These are phyloP conservation scores for Teunomyces tritomae DNA, from an alignment of 805 yeast genomes.

Conservation along the genomic window DNA sequence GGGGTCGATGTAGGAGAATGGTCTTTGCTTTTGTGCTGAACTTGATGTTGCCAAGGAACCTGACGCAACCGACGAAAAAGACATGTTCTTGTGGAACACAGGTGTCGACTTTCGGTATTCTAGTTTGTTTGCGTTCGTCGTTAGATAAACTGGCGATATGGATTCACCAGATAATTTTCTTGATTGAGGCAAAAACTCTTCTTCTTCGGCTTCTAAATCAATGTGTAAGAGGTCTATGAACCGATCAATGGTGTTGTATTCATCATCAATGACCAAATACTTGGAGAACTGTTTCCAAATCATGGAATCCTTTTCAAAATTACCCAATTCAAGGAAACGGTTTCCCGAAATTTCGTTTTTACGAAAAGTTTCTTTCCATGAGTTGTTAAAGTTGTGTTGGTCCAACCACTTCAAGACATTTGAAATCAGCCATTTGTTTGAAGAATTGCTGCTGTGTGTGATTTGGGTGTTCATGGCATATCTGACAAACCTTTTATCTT, in stretches of 20 bases:
- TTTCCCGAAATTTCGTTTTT: constrained; percentile 58
- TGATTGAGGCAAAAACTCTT: constrained; percentile 12
- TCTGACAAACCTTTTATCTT: constrained; percentile 40
- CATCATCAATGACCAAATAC: constrained; percentile 38
- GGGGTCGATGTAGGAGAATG: constrained; percentile 39
- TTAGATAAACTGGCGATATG: constrained; percentile 10
- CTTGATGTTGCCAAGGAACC: constrained; percentile 13
- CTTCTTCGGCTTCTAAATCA: constrained; percentile 10
- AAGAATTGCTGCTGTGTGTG: constrained; percentile 21
- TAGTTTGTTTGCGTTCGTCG: constrained; percentile 12
- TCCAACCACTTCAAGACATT: constrained; percentile 69
- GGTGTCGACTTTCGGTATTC: constrained; percentile 36
- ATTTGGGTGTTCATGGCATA: constrained; percentile 42
- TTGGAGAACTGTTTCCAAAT: constrained; percentile 47
- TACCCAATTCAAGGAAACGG: constrained; percentile 62
- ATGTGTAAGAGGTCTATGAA: constrained; percentile 46
- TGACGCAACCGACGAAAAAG: constrained; percentile 14
- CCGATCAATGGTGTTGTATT: constrained; percentile 54
- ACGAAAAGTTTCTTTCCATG: constrained; percentile 70
- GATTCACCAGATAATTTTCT: constrained; percentile 18
- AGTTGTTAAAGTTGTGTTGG: constrained; percentile 60
- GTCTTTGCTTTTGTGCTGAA: constrained; percentile 25
- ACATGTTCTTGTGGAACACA: constrained; percentile 21
- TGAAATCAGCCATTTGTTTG: constrained; percentile 70
- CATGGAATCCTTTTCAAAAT: constrained; percentile 50